Base-by-base conservation (phyloP, 2,329 filamentous ascomycete genomes). In the Beauveria sp. region DNA sequence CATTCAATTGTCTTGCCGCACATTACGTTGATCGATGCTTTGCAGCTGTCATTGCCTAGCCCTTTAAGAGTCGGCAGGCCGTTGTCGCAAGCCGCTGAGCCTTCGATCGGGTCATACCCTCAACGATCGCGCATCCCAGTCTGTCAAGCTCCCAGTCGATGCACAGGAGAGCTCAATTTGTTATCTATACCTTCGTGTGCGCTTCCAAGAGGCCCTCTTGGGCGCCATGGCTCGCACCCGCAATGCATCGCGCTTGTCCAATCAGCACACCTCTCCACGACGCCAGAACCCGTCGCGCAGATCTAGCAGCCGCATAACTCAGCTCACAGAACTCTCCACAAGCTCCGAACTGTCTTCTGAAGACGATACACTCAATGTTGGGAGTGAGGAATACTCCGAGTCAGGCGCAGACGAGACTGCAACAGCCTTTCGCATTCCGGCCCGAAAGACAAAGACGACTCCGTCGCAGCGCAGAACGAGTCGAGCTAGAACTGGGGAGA, bases 241-340 rank as follows among this genome's bases (percentile, higher is more conserved):
- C 47, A 52, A 57, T 46, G 26, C 54, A 2, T 28, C 54, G 22
- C 40, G 41, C 6, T 16, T 55, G 16, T 40, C 46, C 16, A 30
- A 28, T 10, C 20, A 55, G 9, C 7, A 28, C 40, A 14, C 12
- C 12, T 24, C 58, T n/a, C n/a, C 40, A 22, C 37, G 28, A 26
- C 60, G 60, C 22, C 54, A 53, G 28, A 61, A 48, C 47, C 54
- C 60, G 34, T 30, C 54, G 10, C 60, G 60, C 47, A 53, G 16
- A 20, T 47, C 60, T 10, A 52, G 47, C 18, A 58, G 48, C 26
- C 46, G 48, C 14, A 52, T 56, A 26, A 61, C 54, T 18, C 54
- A 61, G 40, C 60, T 61, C 34, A 37, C 48, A 16, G 30, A 61
- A 4, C 46, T 30, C 16, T 57, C 60, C 12, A 53, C 60, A n/a